A percentile compares a stretch with the other conserved stretches of the same genome.
These are phyloP conservation scores for Casuarina equisetifolia DNA, from an alignment of 306 rosid species.

Conservation along the genomic window DNA sequence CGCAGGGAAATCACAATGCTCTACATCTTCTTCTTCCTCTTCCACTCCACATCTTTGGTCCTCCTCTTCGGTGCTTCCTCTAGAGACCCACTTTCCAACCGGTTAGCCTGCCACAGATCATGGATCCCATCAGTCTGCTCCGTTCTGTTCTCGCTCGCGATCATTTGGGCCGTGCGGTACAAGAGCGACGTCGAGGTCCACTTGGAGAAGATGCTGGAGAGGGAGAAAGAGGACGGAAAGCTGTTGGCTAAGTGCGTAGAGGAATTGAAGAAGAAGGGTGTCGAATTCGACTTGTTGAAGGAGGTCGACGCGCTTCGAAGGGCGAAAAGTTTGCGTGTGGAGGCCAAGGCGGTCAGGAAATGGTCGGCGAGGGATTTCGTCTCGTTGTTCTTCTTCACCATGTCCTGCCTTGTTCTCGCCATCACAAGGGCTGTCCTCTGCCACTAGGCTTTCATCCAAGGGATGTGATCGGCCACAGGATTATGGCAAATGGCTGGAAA, in stretches of 20 bases:
- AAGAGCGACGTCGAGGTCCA: conserved; percentile 82
- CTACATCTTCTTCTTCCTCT: conserved; percentile 88
- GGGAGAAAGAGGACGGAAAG: conserved; percentile 81
- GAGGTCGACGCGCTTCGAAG: conserved; percentile 94
- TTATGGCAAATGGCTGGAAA: too few relatives aligned
- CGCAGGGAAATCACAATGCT: conserved; percentile 76
- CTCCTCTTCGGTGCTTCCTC: conserved; percentile 68
- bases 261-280: conserved; percentile 82
- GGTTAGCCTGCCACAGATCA: conserved; percentile 52
- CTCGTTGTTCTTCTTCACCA: conserved; percentile 61
- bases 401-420: conserved; percentile 70
- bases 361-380: conserved; percentile 92
- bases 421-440: conserved; percentile 75
- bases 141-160: conserved; percentile 62
- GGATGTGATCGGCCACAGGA: too few relatives aligned
- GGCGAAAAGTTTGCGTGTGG: conserved; percentile 83
- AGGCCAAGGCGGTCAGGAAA: conserved; percentile 58
- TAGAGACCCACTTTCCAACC: conserved; percentile 1
- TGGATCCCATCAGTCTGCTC: conserved; percentile 91
- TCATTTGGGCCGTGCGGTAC: conserved; percentile 84
- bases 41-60: conserved; percentile 79
- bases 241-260: conserved; percentile 71
- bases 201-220: conserved; percentile 66
- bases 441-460: conserved; percentile 33
- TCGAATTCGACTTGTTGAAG: conserved; percentile 84